These are phyloP conservation scores for Lactifluus echinatus DNA, from an alignment of 768 basidiomycete species.

Conservation along the genomic window DNA sequence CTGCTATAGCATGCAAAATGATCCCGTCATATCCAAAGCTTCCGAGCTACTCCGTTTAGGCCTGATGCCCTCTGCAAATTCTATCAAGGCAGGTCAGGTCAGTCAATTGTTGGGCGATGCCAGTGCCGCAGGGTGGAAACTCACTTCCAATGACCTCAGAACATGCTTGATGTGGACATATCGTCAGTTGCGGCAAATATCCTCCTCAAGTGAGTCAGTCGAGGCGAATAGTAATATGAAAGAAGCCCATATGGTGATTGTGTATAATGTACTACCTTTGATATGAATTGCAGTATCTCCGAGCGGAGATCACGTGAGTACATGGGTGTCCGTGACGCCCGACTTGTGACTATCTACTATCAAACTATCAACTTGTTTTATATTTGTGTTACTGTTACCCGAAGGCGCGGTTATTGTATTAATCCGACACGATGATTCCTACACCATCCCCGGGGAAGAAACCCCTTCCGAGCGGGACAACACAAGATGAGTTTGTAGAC, in stretches of 20 bases:
- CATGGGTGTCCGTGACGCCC: too few relatives aligned
- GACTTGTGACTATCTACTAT: too few relatives aligned
- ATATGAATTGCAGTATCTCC: background rate
- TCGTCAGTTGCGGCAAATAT: constrained; percentile 21
- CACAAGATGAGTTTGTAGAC: constrained; percentile 42
- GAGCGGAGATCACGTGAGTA: background rate
- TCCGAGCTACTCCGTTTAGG: constrained; percentile 71
- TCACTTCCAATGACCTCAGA: constrained; percentile 18
- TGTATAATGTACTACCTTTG: background rate
- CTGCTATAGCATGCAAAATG: constrained; percentile 59
- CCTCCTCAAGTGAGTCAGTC: background rate
- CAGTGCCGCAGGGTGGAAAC: background rate
- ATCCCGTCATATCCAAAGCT: constrained; percentile 70
- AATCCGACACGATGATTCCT: constrained; percentile 12
- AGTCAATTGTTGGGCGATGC: background rate
- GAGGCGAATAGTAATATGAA: background rate
- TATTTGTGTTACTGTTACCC: too few relatives aligned
- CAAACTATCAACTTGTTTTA: too few relatives aligned
- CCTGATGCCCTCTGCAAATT: constrained; percentile 70
- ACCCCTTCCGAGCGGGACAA: constrained; percentile 6
- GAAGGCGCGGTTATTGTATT: background rate
- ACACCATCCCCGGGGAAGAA: constrained; percentile 12
- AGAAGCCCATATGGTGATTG: background rate
- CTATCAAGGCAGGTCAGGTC: constrained; percentile 70
- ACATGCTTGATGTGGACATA: constrained; percentile 28